These are phyloP conservation scores for Teratosphaeria pseudoeucalypti DNA, from an alignment of 2,329 filamentous ascomycete genomes.

Conservation along the genomic window DNA sequence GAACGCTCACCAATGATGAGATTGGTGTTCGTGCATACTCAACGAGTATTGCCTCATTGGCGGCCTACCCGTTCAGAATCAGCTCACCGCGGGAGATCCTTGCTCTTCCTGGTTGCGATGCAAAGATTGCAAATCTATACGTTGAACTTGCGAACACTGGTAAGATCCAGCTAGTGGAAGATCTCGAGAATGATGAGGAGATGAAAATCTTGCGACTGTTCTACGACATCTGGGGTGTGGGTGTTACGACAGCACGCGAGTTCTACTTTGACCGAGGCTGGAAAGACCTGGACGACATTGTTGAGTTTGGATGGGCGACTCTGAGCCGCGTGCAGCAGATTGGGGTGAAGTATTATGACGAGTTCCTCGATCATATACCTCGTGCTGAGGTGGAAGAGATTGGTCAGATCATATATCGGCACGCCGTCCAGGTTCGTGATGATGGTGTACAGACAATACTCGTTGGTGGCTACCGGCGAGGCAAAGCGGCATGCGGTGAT, in stretches of 20 bases:
- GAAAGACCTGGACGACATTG: conserved; percentile 74
- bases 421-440: conserved; percentile 55
- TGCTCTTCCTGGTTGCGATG: conserved; percentile 65
- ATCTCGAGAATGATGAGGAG: conserved; percentile 53
- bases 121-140: conserved; percentile 68
- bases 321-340: conserved; percentile 81
- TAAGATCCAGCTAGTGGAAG: conserved; percentile 51
- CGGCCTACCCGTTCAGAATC: conserved; percentile 63
- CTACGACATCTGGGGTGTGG: conserved; percentile 87
- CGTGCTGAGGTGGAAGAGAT: conserved; percentile 65
- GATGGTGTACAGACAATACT: conserved; percentile 49
- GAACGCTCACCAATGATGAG: conserved; percentile 62
- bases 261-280: conserved; percentile 71
- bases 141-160: conserved; percentile 60
- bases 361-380: conserved; percentile 63
- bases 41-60: conserved; percentile 70
- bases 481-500: conserved; percentile 64
- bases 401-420: conserved; percentile 48
- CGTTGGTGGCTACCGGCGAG: conserved; percentile 72
- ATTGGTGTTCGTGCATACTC: conserved; percentile 80
- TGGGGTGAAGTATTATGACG: conserved; percentile 85
- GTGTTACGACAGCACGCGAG: conserved; percentile 64
- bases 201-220: conserved; percentile 59
- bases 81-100: conserved; percentile 33
- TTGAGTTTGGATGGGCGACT: conserved; percentile 68